Conservation (phyloP, 176 grass and related monocot genomes). For the Oryza australiensis region DNA sequence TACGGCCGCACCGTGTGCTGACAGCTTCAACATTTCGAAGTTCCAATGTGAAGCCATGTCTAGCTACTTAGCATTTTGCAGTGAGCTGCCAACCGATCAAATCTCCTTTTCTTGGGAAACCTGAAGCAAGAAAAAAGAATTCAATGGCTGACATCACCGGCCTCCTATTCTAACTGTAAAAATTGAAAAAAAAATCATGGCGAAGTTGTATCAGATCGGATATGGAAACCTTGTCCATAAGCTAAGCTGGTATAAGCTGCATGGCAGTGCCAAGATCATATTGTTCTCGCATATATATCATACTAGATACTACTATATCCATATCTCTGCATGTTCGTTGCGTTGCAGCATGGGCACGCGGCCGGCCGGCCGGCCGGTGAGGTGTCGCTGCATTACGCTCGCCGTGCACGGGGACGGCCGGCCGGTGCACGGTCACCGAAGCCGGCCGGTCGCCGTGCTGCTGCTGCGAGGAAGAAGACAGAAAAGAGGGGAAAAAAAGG, state of each 20-base stretch:
- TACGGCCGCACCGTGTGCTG: constrained; percentile 70
- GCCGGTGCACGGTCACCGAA: constrained; percentile 20
- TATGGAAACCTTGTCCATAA: constrained; percentile 16
- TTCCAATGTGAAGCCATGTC: not conserved
- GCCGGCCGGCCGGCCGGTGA: no score
- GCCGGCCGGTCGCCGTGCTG: not conserved
- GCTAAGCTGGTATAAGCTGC: not conserved
- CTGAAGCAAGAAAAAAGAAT: not conserved
- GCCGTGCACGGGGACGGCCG: not conserved
- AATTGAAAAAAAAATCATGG: constrained; percentile 4
- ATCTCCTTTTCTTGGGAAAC: not conserved
- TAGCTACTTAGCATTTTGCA: not conserved
- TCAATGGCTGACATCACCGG: not conserved
- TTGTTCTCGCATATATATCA: not conserved
- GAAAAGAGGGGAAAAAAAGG: no score
- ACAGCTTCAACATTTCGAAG: constrained; percentile 5
- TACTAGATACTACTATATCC: no score
- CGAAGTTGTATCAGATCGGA: constrained; percentile 6
- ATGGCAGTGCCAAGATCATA: not conserved
- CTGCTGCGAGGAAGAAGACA: not conserved
- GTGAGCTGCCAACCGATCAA: not conserved
- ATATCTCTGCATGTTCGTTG: no score
- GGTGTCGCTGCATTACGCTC: no score
- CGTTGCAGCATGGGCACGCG: no score
- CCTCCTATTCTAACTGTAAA: constrained; percentile 37